phyloP scores from a whole-genome alignment of 2,329 filamentous ascomycete genomes.

The Xylariaceae sp. region DNA sequence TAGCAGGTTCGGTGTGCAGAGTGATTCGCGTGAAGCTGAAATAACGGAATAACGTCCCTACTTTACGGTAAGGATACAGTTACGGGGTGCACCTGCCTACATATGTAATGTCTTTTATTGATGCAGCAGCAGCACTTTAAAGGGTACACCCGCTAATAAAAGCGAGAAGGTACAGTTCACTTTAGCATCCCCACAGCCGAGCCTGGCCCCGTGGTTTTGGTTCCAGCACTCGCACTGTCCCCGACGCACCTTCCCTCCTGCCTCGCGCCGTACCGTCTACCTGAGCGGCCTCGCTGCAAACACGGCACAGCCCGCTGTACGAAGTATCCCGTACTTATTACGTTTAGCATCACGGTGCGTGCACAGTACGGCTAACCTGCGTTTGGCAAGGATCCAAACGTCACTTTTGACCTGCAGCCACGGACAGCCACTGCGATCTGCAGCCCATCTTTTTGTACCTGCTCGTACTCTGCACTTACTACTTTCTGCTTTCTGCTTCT shows the following conservation, averaged over 20 bases:
- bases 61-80: neutral
- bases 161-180: neutral
- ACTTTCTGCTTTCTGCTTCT: no score
- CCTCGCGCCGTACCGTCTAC: neutral
- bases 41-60: neutral
- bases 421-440: conserved; percentile 20
- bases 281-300: neutral
- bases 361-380: neutral
- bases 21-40: neutral
- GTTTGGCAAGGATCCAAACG: conserved; percentile 19
- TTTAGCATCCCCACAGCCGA: neutral
- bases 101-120: neutral
- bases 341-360: neutral
- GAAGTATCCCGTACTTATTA: neutral
- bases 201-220: neutral
- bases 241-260: neutral
- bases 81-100: neutral
- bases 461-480: neutral
- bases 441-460: conserved; percentile 15
- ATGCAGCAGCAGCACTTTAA: neutral
- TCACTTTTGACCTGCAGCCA: conserved; percentile 27
- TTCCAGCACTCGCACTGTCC: neutral
- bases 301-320: neutral
- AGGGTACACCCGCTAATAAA: neutral
- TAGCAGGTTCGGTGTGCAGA: neutral